phyloP scores from a whole-genome alignment of 768 basidiomycete genomes.

The Mycena latifolia region DNA sequence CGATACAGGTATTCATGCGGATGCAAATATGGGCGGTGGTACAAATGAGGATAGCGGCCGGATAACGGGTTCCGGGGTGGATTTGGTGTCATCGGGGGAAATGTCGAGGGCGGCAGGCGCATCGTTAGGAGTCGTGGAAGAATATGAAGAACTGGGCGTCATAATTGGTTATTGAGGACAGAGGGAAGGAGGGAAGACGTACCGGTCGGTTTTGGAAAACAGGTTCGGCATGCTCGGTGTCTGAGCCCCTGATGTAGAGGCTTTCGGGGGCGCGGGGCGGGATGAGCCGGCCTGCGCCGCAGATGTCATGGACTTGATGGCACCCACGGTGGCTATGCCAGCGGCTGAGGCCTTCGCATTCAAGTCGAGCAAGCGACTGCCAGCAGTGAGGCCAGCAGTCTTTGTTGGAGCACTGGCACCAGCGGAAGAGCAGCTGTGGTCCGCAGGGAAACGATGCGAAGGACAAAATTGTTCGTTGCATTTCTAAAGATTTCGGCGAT shows the following conservation, averaged over 20 bases:
- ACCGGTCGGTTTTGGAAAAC: slow-evolving; percentile 75
- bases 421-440: slow-evolving; percentile 67
- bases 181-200: slow-evolving; percentile 50
- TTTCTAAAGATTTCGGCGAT: slow-evolving; percentile 55
- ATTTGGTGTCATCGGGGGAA: slow-evolving; percentile 48
- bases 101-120: slow-evolving; percentile 35
- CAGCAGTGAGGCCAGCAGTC: slow-evolving; percentile 50
- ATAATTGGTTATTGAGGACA: slow-evolving; percentile 68
- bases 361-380: slow-evolving; percentile 52
- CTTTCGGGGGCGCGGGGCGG: slow-evolving; percentile 33
- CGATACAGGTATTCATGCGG: slow-evolving; percentile 63
- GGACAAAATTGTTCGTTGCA: slow-evolving; percentile 83
- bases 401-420: slow-evolving; percentile 34
- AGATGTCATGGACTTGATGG: slow-evolving; percentile 52
- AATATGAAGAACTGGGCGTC: slow-evolving; percentile 65
- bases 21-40: slow-evolving; percentile 76
- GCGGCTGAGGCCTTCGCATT: slow-evolving; percentile 54
- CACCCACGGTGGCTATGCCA: slow-evolving; percentile 41
- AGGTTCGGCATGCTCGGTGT: slow-evolving; percentile 34
- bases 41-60: slow-evolving; percentile 60
- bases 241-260: slow-evolving; percentile 36
- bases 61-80: slow-evolving; percentile 50
- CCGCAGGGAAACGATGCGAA: slow-evolving; percentile 81
- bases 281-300: slow-evolving; percentile 39
- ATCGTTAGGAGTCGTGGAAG: slow-evolving; percentile 32